Evolutionary conservation across 495 filamentous ascomycete genomes (phyloP), one percentile per base, ranked within the genome.

Genomic region (Hypoxylon rickii): DNA sequence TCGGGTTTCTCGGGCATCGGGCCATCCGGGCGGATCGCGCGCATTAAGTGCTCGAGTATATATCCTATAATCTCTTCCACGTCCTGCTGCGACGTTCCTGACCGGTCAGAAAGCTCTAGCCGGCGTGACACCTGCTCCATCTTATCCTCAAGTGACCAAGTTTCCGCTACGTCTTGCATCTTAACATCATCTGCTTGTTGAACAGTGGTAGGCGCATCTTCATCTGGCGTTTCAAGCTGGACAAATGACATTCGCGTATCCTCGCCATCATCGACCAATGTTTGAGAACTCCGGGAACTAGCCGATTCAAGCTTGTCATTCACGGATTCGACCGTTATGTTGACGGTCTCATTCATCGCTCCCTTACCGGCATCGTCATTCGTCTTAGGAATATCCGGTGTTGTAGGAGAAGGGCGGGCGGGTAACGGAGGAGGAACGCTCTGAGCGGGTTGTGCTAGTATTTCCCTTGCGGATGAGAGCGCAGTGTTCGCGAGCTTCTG

Each of bases 1-100:
- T 86, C 87, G 33, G 83, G 79, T 8, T 78, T 68, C 5, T 57
- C 51, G 20, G 82, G 84, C 46, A 85, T 71, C 1, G 73, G 71
- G 4, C 76, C 66, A 51, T 54, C 73, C 29, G 90, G 80, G 56
- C 83, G 85, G 63, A 96, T 92, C 3, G 92, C 92, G 56, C 89
- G 90, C 65, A 90, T 86, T n/a, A 96, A 78, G 32, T 93, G 89
- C 59, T 92, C 92, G 29, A 95, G 80, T 17, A 95, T 86, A 66
- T 94, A 92, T 32, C 90, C 90, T 68, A 96, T 92, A 31, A 96
- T 92, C 69, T 98, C 94, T 7, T 89, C 92, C 5, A 96, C 94
- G 74, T 98, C 94, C 74, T 97, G 93, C 65, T 92, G 77, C 8
- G 73, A 73, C 1, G 76, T 75, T 10, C 77, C 77, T 20, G 70